Evolutionary conservation across 495 filamentous ascomycete genomes (phyloP).

Genomic region (Aspergillus wentii): DNA sequence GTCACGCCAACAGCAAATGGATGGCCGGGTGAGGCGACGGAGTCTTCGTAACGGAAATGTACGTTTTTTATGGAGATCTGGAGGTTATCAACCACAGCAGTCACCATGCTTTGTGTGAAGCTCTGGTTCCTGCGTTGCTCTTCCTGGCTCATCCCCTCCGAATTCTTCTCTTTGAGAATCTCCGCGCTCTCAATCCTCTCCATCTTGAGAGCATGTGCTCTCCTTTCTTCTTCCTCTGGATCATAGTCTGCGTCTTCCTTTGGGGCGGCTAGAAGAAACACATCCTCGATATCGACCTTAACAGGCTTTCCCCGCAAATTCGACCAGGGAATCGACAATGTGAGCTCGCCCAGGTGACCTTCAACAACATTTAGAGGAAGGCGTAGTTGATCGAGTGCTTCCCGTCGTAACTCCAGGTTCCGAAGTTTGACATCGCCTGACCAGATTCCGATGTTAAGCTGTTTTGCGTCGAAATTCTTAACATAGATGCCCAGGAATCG

Average conservation of each 20-base stretch:
- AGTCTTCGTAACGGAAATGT: constrained; percentile 94
- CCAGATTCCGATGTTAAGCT: constrained; percentile 98
- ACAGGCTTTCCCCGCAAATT: constrained; percentile 92
- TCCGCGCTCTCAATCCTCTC: constrained; percentile 96
- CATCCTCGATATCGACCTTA: constrained; percentile 92
- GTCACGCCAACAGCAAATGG: constrained; percentile 91
- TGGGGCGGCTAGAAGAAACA: constrained; percentile 88
- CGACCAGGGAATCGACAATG: constrained; percentile 91
- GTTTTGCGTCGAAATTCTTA: constrained; percentile 94
- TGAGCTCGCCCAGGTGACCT: constrained; percentile 87
- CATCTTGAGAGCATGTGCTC: constrained; percentile 86
- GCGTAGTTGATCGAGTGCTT: constrained; percentile 93
- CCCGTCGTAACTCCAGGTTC: constrained; percentile 84
- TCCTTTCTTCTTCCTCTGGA: constrained; percentile 79
- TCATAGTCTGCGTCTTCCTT: constrained; percentile 93
- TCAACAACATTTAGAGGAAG: constrained; percentile 94
- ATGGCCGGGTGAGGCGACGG: constrained; percentile 90
- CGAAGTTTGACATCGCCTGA: constrained; percentile 91
- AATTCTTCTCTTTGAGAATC: constrained; percentile 79
- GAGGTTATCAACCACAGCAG: constrained; percentile 95
- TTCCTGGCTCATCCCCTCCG: constrained; percentile 90
- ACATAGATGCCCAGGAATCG: constrained; percentile 99
- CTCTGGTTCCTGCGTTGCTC: constrained; percentile 95
- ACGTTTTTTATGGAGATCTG: constrained; percentile 98
- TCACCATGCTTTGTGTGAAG: constrained; percentile 89